Base-by-base conservation (phyloP, 805 yeast genomes). In the Tetrapisispora namnaoensis region DNA sequence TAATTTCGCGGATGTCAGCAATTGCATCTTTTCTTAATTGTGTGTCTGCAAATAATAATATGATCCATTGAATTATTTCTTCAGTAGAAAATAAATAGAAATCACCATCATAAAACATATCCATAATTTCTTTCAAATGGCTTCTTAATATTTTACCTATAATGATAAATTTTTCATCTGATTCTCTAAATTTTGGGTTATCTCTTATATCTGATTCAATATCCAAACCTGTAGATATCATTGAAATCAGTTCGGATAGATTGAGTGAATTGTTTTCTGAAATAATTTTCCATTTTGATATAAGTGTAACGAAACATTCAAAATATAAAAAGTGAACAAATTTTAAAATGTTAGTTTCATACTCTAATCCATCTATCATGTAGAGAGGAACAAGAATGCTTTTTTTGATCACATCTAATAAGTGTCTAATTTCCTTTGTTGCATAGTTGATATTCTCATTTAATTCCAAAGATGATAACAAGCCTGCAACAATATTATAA, bases 61-160 rank as follows among this genome's bases (percentile, higher is more conserved):
- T 58, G n/a, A 71, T 54, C 66, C 72, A 61, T 34, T 59, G 56
- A 14, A 70, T 56, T 6, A 71, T 50, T 49, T 71, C 74, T 1
- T 60, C 59, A 0, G 75, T 71, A 2, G 58, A 47, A 46, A 70
- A 63, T 43, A 70, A 61, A 47, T 57, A 71, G 41, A 71, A 68
- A 46, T 69, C 74, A 20, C 72, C 75, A 46, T 65, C 61, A 42
- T 69, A 69, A 41, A 71, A 71, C 60, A 63, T 55, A 10, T 66
- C 65, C 70, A 70, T 66, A 27, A 70, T 70, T 6, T 70, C 72
- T 38, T 63, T 65, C 50, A 71, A 47, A 53, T 70, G 83, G 67
- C 58, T 50, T 13, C 63, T 60, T 36, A 64, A 46, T 4, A 65
- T 49, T 40, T 51, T 56, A n/a, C 67, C 60, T 13, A 60, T 51